Evolutionary conservation across 495 filamentous ascomycete genomes (phyloP).

Genomic region (Penicillium robsamsonii): DNA sequence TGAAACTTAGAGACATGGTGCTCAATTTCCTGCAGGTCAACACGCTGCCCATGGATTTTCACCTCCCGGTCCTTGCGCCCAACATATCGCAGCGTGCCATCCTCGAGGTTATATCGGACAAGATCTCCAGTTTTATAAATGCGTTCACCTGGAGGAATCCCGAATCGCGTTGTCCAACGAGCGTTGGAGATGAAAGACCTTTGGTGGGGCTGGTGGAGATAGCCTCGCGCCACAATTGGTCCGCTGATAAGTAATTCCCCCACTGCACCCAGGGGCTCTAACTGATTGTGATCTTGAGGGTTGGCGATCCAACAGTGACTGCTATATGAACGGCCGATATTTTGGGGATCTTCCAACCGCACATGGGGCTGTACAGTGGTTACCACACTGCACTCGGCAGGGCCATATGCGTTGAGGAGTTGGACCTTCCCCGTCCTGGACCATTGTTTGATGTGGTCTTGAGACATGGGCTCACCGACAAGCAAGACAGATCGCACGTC

Average conservation of each 20-base stretch:
- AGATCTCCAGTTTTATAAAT: slow-evolving; percentile 12
- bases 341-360: background rate
- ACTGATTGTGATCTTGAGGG: slow-evolving; percentile 30
- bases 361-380: background rate
- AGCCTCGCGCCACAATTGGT: slow-evolving; percentile 16
- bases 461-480: slow-evolving; percentile 30
- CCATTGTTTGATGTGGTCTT: slow-evolving; percentile 19
- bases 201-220: slow-evolving; percentile 1
- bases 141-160: background rate
- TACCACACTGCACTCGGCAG: slow-evolving; percentile 2
- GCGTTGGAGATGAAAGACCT: slow-evolving; percentile 4
- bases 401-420: slow-evolving; percentile 4
- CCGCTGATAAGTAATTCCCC: slow-evolving; percentile 44
- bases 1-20: background rate
- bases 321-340: background rate
- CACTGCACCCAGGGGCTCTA: slow-evolving; percentile 40
- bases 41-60: slow-evolving; percentile 9
- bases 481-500: slow-evolving; percentile 34
- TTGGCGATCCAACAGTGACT: slow-evolving; percentile 5
- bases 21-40: slow-evolving; percentile 10
- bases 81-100: background rate
- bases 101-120: background rate
- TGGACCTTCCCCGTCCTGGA: slow-evolving; percentile 3
- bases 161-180: background rate
- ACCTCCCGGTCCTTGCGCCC: slow-evolving; percentile 10